Evolutionary conservation across 108 stramenopile genomes (phyloP).

Genomic region (Phaeodactylum tricornutum): DNA sequence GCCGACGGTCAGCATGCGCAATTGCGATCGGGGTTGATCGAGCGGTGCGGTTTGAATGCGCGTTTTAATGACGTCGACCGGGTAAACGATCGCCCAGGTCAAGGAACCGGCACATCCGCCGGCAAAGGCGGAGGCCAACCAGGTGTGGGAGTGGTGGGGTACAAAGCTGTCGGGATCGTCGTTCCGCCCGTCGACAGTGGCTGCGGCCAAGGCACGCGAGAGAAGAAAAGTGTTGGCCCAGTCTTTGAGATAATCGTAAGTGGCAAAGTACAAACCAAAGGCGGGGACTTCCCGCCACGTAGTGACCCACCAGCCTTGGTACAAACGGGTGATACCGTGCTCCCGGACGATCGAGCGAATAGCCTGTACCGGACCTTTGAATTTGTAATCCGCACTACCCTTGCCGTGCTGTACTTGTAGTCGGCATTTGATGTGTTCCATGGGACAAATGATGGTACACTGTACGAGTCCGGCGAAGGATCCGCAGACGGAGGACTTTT

Average conservation of each 20-base stretch:
- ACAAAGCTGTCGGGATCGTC: slow-evolving; percentile 4
- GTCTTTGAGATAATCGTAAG: slow-evolving; percentile 72
- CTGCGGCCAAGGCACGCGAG: slow-evolving; percentile 24
- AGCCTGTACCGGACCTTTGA: slow-evolving; percentile 47
- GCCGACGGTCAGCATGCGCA: slow-evolving; percentile 32
- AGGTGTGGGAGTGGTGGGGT: slow-evolving; percentile 37
- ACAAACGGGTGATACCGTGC: slow-evolving; percentile 49
- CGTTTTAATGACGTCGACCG: slow-evolving; percentile 88
- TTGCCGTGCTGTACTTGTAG: slow-evolving; percentile 60
- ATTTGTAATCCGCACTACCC: slow-evolving; percentile 16
- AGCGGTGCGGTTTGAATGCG: slow-evolving; percentile 67
- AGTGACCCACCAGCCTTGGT: slow-evolving; percentile 62
- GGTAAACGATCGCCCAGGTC: slow-evolving; percentile 86
- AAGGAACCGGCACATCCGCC: slow-evolving; percentile 81
- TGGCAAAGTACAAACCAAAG: slow-evolving; percentile 83
- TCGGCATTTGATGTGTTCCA: slow-evolving; percentile 90
- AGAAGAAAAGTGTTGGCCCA: slow-evolving; percentile 19
- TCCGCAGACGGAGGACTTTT: slow-evolving; percentile 72
- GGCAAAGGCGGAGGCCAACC: slow-evolving; percentile 69
- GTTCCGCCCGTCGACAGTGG: slow-evolving; percentile 1
- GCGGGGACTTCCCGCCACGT: slow-evolving; percentile 82
- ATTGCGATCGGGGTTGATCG: slow-evolving; percentile 15
- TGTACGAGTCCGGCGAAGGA: slow-evolving; percentile 81
- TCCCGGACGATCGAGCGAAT: slow-evolving; percentile 27
- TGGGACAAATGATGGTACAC: slow-evolving; percentile 65